phyloP scores from a whole-genome alignment of 495 filamentous ascomycete genomes.

The Durotheca rogersii region DNA sequence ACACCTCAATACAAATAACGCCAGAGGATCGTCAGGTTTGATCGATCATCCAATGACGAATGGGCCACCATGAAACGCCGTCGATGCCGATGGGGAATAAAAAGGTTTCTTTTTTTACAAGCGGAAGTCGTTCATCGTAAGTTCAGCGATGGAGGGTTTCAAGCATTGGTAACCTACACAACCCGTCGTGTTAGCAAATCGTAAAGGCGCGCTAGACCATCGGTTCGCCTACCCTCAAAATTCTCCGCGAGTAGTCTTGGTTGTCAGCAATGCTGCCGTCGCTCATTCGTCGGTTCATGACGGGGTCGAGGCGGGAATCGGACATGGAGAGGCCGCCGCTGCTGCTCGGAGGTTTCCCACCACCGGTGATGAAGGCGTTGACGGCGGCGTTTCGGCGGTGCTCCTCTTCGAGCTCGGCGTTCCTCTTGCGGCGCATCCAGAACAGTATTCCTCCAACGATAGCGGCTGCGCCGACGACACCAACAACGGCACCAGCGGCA shows the following conservation, averaged over 20 bases:
- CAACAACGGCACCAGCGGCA: slow-evolving; percentile 85
- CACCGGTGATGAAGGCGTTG: slow-evolving; percentile 62
- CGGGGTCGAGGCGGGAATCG: slow-evolving; percentile 86
- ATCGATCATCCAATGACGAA: slow-evolving; percentile 48
- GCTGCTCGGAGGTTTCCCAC: slow-evolving; percentile 56
- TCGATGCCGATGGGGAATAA: slow-evolving; percentile 51
- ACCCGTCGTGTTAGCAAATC: slow-evolving; percentile 29
- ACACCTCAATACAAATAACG: slow-evolving; percentile 42
- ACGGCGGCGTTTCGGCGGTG: slow-evolving; percentile 73
- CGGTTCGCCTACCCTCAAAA: slow-evolving; percentile 76
- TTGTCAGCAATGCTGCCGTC: slow-evolving; percentile 98
- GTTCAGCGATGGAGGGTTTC: slow-evolving; percentile 38
- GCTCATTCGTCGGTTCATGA: slow-evolving; percentile 87
- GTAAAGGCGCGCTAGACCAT: no score
- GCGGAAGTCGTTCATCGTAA: slow-evolving; percentile 52
- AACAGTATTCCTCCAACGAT: slow-evolving; percentile 70
- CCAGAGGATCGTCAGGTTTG: slow-evolving; percentile 37
- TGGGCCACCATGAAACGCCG: slow-evolving; percentile 50
- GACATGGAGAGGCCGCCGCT: slow-evolving; percentile 62
- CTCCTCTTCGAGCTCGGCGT: slow-evolving; percentile 74
- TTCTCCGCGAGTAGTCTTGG: slow-evolving; percentile 93
- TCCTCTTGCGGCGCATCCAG: slow-evolving; percentile 71
- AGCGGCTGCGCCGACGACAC: slow-evolving; percentile 67
- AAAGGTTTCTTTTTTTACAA: slow-evolving; percentile 42
- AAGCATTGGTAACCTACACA: slow-evolving; percentile 58